These are phyloP conservation scores for Sphagnum contortum DNA, from an alignment of 225 moss, liverwort and hornwort species.

Conservation along the genomic window DNA sequence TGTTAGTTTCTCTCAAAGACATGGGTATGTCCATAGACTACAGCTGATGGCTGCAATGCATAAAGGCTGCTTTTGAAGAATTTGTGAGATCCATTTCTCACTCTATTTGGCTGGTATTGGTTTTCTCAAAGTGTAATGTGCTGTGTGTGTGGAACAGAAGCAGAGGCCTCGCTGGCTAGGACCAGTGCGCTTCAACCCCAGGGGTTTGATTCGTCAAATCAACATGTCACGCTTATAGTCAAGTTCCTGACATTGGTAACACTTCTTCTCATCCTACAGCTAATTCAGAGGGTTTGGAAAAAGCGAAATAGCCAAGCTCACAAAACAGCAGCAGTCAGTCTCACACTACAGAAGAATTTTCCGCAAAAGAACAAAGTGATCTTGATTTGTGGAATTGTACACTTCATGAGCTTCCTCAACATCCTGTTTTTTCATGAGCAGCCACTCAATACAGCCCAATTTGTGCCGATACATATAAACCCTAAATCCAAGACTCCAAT, in stretches of 20 bases:
- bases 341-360: conserved; percentile 1
- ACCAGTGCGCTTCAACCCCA: conserved; percentile 3
- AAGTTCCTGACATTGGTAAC: conserved; percentile 39
- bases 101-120: too few relatives aligned
- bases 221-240: conserved; percentile 22
- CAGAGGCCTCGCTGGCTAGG: conserved; percentile 29
- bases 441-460: background rate
- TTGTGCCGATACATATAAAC: background rate
- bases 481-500: too few relatives aligned
- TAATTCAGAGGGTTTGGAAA: conserved; percentile 44
- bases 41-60: too few relatives aligned
- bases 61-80: too few relatives aligned
- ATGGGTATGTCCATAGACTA: too few relatives aligned
- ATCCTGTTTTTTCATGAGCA: conserved; percentile 18
- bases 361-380: conserved; percentile 24
- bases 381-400: conserved; percentile 21
- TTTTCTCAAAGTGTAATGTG: too few relatives aligned
- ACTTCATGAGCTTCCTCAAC: conserved; percentile 24
- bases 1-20: background rate
- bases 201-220: conserved; percentile 6
- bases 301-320: conserved; percentile 4
- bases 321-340: background rate
- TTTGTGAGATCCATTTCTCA: too few relatives aligned
- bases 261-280: conserved; percentile 27
- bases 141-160: background rate